Conservation (phyloP, 164 flowering plant genomes). For the Berberis vulgaris region DNA sequence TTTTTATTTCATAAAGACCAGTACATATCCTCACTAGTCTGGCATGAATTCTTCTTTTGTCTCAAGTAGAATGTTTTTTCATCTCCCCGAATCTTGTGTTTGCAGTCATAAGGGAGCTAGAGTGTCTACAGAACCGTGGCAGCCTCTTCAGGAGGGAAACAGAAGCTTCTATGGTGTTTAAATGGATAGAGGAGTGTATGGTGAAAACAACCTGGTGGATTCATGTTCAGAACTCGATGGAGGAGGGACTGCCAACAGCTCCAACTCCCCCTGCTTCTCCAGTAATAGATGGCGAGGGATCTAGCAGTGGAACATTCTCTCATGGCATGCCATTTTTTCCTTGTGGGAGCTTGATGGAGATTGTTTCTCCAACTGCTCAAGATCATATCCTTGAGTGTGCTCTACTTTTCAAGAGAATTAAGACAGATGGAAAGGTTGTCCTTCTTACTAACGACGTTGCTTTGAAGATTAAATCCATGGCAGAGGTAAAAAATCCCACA, state of each 20-base stretch:
- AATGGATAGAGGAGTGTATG: constrained; percentile 85
- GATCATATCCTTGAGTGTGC: constrained; percentile 83
- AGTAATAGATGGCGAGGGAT: too few relatives aligned
- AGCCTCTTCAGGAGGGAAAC: constrained; percentile 48
- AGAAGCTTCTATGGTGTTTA: constrained; percentile 43
- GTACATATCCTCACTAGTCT: too few relatives aligned
- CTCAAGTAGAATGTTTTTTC: too few relatives aligned
- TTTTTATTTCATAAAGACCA: too few relatives aligned
- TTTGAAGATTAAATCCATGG: constrained; percentile 88
- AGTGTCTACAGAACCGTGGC: constrained; percentile 40
- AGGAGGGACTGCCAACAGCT: constrained; percentile 44
- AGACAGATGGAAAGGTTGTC: constrained; percentile 44
- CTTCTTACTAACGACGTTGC: constrained; percentile 61
- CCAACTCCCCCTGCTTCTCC: constrained; percentile 83
- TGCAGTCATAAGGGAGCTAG: constrained; percentile 75
- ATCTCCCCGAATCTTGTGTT: not conserved
- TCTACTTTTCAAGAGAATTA: constrained; percentile 35
- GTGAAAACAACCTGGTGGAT: constrained; percentile 71
- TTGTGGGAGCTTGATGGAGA: constrained; percentile 27
- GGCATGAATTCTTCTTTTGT: too few relatives aligned
- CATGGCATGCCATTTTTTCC: not conserved
- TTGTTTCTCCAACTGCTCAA: constrained; percentile 61
- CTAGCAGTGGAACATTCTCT: too few relatives aligned
- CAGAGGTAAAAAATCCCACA: constrained; percentile 48
- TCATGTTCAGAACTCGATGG: constrained; percentile 62